Conservation (phyloP, 345 rosid genomes). For the Salix arbutifolia region DNA sequence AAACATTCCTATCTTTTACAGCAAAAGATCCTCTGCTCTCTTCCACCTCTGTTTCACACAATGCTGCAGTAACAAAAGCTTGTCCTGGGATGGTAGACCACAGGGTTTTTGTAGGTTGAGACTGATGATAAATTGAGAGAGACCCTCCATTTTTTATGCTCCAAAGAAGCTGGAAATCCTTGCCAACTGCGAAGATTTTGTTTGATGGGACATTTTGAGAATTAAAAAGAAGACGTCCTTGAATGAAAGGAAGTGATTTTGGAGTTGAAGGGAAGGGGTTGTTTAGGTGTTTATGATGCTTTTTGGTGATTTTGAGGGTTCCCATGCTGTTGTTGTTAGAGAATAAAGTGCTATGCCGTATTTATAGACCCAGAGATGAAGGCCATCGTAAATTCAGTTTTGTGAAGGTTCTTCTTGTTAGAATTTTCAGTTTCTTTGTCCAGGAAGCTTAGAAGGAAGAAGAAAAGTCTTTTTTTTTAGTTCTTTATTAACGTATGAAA, state of each 20-base stretch:
- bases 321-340: slow-evolving; percentile 19
- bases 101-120: slow-evolving; percentile 39
- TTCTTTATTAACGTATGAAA: no score
- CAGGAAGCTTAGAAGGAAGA: no score
- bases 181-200: slow-evolving; percentile 39
- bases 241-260: slow-evolving; percentile 40
- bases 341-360: not conserved
- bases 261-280: slow-evolving; percentile 60
- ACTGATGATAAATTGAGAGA: slow-evolving; percentile 40
- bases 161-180: slow-evolving; percentile 53
- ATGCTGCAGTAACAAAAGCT: slow-evolving; percentile 58
- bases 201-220: slow-evolving; percentile 26
- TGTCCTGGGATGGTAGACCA: slow-evolving; percentile 63
- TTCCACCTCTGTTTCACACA: slow-evolving; percentile 55
- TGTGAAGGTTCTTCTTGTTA: no score
- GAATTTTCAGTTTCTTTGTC: no score
- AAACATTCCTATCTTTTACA: slow-evolving; percentile 36
- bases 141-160: slow-evolving; percentile 42
- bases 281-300: slow-evolving; percentile 56
- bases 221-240: slow-evolving; percentile 38
- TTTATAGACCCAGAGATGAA: slow-evolving; percentile 9
- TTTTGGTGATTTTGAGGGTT: slow-evolving; percentile 42
- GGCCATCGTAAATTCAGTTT: not conserved
- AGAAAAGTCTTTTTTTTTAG: not conserved
- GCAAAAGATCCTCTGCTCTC: slow-evolving; percentile 70